Evolutionary conservation across 139 green algal species (phyloP), one percentile per base, ranked within the genome.

Genomic region (Asterochloris sp.): DNA sequence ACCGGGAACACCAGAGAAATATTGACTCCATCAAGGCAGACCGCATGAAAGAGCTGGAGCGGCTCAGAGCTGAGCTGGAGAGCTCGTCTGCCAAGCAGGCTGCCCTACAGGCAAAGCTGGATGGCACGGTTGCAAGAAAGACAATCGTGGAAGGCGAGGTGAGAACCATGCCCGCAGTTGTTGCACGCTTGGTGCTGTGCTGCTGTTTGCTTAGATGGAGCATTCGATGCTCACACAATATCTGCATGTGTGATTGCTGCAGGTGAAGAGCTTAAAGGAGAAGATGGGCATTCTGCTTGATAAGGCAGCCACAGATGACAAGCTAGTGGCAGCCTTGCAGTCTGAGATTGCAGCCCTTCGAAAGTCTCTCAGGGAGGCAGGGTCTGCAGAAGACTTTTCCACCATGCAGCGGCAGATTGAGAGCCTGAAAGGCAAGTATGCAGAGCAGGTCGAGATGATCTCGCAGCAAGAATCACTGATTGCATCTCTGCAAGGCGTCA

Each of bases 221-320:
- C 54, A 0, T 62, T 38, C 14, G 12, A 64, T 26, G 8, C 14
- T 67, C 21, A 69, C 26, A 62, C 6, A 23, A 26, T 11, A 73
- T 38, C 6, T 0, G 63, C 38, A 26, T 13, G 78, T 84, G 61
- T 66, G 23, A 28, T 71, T n/a, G 8, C 28, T 24, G 28, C 86
- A 92, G 87, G 77, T 90, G 60, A 77, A 79, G 24, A 68, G 63
- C 69, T 24, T 91, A 61, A 89, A 85, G 64, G 74, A 87, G 12
- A 93, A 92, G 86, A 79, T 94, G 29, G 69, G 78, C 17, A 83
- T 94, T 16, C 82, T 94, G 26, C 82, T 95, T 73, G 83, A 88
- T 16, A 95, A 95, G 82, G 90, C 84, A 15, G 29, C 79, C 12
- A 95, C 87, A 69, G 91, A 95, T 79, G 89, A 93, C 86, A 84